Conservation (phyloP, 306 rosid genomes). For the Vachellia collinsii region DNA sequence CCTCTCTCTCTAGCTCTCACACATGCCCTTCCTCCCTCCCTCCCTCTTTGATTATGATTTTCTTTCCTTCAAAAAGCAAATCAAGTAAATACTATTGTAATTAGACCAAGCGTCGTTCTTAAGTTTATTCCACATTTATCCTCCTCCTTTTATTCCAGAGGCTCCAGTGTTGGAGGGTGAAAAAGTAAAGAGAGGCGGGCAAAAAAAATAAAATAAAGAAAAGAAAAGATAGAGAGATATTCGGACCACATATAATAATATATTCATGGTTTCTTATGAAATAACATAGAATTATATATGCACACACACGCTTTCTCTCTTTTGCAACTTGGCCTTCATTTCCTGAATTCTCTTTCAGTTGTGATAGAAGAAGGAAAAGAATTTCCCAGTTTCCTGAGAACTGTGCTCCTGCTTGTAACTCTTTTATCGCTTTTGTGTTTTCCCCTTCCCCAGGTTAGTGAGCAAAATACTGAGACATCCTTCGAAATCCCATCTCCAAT, state of each 20-base stretch:
- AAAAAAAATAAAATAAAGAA: too few relatives aligned
- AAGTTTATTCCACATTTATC: conserved; percentile 40
- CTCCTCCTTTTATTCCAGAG: conserved; percentile 46
- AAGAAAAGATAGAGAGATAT: neutral
- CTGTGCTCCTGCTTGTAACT: conserved; percentile 43
- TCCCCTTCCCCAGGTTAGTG: conserved; percentile 50
- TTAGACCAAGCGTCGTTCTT: conserved; percentile 1
- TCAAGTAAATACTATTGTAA: neutral
- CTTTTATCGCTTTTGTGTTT: conserved; percentile 35
- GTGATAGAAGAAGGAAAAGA: conserved; percentile 31
- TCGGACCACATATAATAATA: neutral
- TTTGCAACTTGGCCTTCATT: conserved; percentile 54
- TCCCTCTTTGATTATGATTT: conserved; percentile 23
- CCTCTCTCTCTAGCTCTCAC: conserved; percentile 34
- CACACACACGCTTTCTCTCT: conserved; percentile 37
- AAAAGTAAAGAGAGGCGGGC: neutral
- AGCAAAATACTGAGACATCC: conserved; percentile 53
- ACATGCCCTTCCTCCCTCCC: neutral
- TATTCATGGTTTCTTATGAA: conserved; percentile 34
- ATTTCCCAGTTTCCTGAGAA: conserved; percentile 44
- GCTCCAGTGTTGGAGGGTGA: neutral
- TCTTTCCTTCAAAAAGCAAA: neutral
- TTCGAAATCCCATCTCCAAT: conserved; percentile 37
- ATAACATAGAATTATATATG: conserved; percentile 34
- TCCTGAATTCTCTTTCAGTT: conserved; percentile 45